A percentile compares a stretch with the other conserved stretches of the same genome.
These are phyloP conservation scores for Ophiostoma ips DNA, from an alignment of 2,329 filamentous ascomycete genomes.

Conservation along the genomic window DNA sequence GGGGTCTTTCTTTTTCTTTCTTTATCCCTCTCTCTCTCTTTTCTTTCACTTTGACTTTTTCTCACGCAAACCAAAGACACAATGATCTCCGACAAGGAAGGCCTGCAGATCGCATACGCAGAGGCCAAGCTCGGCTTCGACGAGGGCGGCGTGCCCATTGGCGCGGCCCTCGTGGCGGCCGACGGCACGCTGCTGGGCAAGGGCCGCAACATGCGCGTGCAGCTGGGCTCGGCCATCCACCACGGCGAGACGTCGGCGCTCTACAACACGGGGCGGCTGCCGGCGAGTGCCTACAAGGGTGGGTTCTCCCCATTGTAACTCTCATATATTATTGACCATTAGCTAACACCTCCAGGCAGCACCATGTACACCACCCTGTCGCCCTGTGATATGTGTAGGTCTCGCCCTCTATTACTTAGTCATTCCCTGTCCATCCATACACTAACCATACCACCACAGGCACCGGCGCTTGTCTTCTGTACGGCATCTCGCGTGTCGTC, in stretches of 20 bases:
- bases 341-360: constrained; percentile 27
- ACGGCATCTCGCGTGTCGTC: constrained; percentile 60
- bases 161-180: constrained; percentile 46
- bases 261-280: constrained; percentile 57
- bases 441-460: constrained; percentile 15
- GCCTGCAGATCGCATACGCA: constrained; percentile 26
- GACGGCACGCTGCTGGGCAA: constrained; percentile 57
- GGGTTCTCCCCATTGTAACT: too few species aligned
- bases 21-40: neutral
- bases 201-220: constrained; percentile 64
- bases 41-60: too few species aligned
- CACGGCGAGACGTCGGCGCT: constrained; percentile 65
- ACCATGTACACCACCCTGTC: constrained; percentile 78
- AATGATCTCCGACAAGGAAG: constrained; percentile 12
- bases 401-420: neutral
- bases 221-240: constrained; percentile 55
- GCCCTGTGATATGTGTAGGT: constrained; percentile 63
- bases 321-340: too few species aligned
- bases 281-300: constrained; percentile 48
- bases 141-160: constrained; percentile 38
- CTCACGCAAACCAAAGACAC: neutral
- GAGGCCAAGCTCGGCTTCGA: constrained; percentile 31
- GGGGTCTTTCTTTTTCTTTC: neutral
- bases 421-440: neutral
- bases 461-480: constrained; percentile 63